Percentiles rank a stretch among this genome's conserved stretches.
Evolutionary conservation across 192 early-diverging fungal species (phyloP).

Genomic region (Pilaira anomala): DNA sequence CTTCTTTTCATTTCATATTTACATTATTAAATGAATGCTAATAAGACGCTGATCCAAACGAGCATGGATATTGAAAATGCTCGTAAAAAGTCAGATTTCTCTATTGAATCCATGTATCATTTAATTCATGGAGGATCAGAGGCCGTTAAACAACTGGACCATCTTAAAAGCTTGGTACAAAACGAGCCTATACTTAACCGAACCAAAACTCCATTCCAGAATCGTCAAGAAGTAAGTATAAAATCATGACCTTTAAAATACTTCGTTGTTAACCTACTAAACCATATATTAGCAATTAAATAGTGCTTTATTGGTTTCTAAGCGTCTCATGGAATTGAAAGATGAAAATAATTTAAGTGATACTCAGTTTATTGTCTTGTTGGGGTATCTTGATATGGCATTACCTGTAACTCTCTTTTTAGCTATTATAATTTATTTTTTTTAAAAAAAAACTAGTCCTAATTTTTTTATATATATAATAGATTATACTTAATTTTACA

Average conservation of each 20-base stretch:
- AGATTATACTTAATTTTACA: slow-evolving; percentile 10
- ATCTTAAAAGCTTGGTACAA: slow-evolving; percentile 43
- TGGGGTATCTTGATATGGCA: slow-evolving; percentile 41
- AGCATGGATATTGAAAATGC: slow-evolving; percentile 55
- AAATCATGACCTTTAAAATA: background rate
- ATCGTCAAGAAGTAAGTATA: background rate
- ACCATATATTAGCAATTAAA: slow-evolving; percentile 16
- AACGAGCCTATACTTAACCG: slow-evolving; percentile 56
- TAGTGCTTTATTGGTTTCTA: slow-evolving; percentile 11
- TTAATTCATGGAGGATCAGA: slow-evolving; percentile 66
- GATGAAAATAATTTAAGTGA: slow-evolving; percentile 37
- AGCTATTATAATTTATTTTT: background rate
- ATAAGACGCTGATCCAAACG: slow-evolving; percentile 26
- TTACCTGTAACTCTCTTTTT: slow-evolving; percentile 35
- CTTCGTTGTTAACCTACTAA: background rate
- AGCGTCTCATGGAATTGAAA: slow-evolving; percentile 26
- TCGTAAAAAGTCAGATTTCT: slow-evolving; percentile 67
- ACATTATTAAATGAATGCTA: background rate
- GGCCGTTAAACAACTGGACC: slow-evolving; percentile 35
- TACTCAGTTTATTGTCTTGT: slow-evolving; percentile 24
- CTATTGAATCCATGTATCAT: slow-evolving; percentile 66
- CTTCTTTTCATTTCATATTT: too few relatives aligned
- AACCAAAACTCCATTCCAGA: slow-evolving; percentile 33
- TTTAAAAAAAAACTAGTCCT: background rate
- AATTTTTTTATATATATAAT: slow-evolving; percentile 30